Evolutionary conservation across 768 basidiomycete species (phyloP), one percentile per base, ranked within the genome.

Genomic region (Auricularia cornea): DNA sequence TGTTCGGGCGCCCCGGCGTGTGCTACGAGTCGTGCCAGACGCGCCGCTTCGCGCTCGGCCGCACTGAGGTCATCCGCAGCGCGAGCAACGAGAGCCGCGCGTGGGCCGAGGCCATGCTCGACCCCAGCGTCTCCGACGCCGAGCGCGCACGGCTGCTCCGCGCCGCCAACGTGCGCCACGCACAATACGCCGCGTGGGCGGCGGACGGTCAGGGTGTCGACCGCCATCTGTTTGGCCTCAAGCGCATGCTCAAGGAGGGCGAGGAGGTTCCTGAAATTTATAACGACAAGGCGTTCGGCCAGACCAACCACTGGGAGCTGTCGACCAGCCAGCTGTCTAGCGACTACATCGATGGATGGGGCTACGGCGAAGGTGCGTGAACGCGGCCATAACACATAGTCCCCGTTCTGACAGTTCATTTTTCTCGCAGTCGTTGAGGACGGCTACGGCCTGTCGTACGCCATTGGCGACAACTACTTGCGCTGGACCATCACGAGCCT

Each of bases 1-100:
- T 94, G 81, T 81, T 79, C 68, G 78, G 79, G 5, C 81, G 89
- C 2, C 86, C 89, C 10, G 90, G 84, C 2, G 86, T 91, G 56
- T 87, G 89, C 65, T 99, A 99, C 77, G 96, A 99, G 80, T 89
- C 87, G 66, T 89, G 90, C 4, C 95, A 98, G 77, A 98, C 96
- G 62, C 82, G 97, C 30, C 94, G 92, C 73, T 99, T 85, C 79
- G 84, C 92, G 72, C 82, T 81, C 1, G 97, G 97, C 0, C 80
- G 96, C 60, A 99, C 96, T 5, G 97, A 99, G 77, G 96, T 98
- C 40, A 97, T 98, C 67, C 83, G 96, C 18, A 85, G 84, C 66
- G 88, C 88, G 32, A 92, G 89, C 66, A 82, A 80, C 57, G 92
- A 98, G 78, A 88, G 84, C 71, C 87, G 87, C 70, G 86, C 80